A percentile compares a stretch with the other conserved stretches of the same genome.
Conservation (phyloP, 768 basidiomycete genomes). For the Brasilioporus rufonigricans region DNA sequence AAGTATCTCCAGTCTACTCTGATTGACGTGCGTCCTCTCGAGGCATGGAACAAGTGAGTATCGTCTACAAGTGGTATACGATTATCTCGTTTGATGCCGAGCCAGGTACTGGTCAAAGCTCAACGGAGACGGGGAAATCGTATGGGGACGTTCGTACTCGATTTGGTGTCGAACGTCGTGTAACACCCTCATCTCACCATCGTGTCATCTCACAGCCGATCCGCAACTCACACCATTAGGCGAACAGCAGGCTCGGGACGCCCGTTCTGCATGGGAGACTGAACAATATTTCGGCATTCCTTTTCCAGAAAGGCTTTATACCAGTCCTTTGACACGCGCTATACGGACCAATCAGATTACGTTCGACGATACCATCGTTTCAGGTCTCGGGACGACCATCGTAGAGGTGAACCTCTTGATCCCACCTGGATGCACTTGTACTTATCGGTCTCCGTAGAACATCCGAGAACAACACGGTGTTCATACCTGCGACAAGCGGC, state of each 20-base stretch:
- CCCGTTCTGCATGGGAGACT: not conserved
- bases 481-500: conserved; percentile 69
- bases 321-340: conserved; percentile 55
- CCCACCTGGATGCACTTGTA: not conserved
- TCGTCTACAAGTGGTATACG: not conserved
- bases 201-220: conserved; percentile 1
- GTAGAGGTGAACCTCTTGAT: conserved; percentile 44
- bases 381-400: conserved; percentile 35
- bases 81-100: not conserved
- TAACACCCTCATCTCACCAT: not conserved
- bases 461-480: conserved; percentile 60
- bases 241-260: conserved; percentile 45
- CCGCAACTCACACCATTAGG: conserved; percentile 59
- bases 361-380: conserved; percentile 39
- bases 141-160: conserved; percentile 60
- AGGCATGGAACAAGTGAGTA: conserved; percentile 8
- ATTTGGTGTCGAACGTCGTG: not conserved
- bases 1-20: not conserved
- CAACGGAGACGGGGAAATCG: conserved; percentile 50
- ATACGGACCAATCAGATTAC: conserved; percentile 51
- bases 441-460: conserved; percentile 44
- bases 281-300: conserved; percentile 1
- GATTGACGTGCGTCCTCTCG: not conserved
- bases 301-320: not conserved
- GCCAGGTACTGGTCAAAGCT: conserved; percentile 45